Evolutionary conservation across 768 basidiomycete species (phyloP), one percentile per base, ranked within the genome.

Genomic region (Cytidiella melzeri): DNA sequence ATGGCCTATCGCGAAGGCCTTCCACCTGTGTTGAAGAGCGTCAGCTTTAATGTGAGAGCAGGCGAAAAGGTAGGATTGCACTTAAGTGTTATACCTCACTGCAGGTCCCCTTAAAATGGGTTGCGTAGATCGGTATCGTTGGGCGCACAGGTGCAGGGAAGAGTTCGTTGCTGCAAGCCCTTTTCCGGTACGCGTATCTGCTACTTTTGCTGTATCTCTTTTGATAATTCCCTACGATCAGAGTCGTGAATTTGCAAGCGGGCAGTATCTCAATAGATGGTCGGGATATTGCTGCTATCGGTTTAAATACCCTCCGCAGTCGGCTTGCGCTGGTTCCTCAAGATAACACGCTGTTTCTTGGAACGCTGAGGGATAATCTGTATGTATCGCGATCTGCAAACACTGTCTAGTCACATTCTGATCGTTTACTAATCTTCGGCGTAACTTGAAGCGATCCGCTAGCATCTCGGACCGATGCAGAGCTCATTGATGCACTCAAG

Each of bases 1-100:
- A 73, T 98, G 68, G 78, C 74, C 43, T 97, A 96, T 64, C 79
- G 95, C 23, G 85, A 87, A 0, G 93, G 85, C 39, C 74, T 97
- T n/a, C 89, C 93, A 1, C 70, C 81, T 3, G 92, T 96, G 7
- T 71, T 97, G 23, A 90, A 88, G 66, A 86, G 84, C 5, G 67
- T 97, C 45, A 79, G 73, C 18, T 77, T 96, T 73, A 66, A 67
- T 25, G 72, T 96, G 21, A 66, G 69, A 1, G 77, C 79, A 1
- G 87, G 87, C 3, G 93, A 97, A 68, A 95, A 96, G 70, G 83
- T 96, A 34, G 66, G 72, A 37, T 40, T n/a, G n/a, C n/a, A n/a
- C n/a, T n/a, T n/a, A n/a, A n/a, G n/a, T n/a, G n/a, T n/a, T n/a
- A n/a, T n/a, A n/a, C n/a, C n/a, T n/a, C n/a, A n/a, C n/a, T n/a